Evolutionary conservation across 768 basidiomycete species (phyloP).

Genomic region (Artomyces pyxidatus): DNA sequence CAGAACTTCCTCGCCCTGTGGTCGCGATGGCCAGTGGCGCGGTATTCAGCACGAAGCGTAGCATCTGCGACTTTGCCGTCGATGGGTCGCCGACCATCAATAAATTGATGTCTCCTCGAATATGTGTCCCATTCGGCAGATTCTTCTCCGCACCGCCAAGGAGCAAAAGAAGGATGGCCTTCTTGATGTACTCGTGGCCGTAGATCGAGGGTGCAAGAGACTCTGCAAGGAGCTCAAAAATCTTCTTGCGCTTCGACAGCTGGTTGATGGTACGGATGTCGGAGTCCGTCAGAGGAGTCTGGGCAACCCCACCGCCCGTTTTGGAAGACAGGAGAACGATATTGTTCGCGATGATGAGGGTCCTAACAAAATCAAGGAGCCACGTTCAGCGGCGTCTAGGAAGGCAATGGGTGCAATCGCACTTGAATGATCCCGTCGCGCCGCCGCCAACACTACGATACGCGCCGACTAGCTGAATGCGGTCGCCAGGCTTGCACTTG

Average conservation of each 20-base stretch:
- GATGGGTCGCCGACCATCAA: conserved; percentile 99
- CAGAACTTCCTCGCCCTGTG: conserved; percentile 95
- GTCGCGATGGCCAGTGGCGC: conserved; percentile 98
- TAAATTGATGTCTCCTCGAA: conserved; percentile 98
- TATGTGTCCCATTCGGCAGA: conserved; percentile 93
- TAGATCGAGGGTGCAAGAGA: conserved; percentile 97
- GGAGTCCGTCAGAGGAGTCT: conserved; percentile 82
- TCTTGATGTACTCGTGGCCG: conserved; percentile 94
- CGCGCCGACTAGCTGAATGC: conserved; percentile 92
- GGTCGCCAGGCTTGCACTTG: conserved; percentile 95
- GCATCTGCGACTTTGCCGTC: conserved; percentile 95
- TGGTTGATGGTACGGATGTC: conserved; percentile 97
- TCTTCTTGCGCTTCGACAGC: conserved; percentile 77
- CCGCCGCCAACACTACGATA: conserved; percentile 94
- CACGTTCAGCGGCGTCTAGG: not conserved
- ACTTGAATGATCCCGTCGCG: conserved; percentile 92
- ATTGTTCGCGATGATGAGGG: conserved; percentile 90
- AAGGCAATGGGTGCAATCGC: conserved; percentile 18
- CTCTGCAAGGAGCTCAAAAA: conserved; percentile 83
- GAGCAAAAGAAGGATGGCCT: conserved; percentile 84
- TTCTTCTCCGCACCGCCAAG: conserved; percentile 98
- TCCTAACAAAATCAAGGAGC: conserved; percentile 38
- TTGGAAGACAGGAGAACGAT: conserved; percentile 93
- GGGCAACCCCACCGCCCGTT: conserved; percentile 90
- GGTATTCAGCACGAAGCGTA: conserved; percentile 92